Evolutionary conservation across 2,329 filamentous ascomycete species (phyloP).

Genomic region (Colletotrichum sp.): DNA sequence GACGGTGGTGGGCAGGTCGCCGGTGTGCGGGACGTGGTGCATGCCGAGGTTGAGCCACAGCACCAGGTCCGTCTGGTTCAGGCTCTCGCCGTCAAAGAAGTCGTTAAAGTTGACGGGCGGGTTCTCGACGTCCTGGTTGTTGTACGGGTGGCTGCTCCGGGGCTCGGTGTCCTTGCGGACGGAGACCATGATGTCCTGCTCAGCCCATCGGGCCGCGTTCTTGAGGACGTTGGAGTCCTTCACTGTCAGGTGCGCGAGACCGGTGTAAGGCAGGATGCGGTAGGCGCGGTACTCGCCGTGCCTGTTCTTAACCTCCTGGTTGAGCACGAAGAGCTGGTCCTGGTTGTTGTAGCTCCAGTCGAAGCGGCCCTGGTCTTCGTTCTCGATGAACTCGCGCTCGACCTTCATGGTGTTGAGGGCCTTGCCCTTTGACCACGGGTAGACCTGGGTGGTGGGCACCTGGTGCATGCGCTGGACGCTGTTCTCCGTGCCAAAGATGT

Average conservation of each 20-base stretch:
- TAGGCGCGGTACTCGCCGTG: slow-evolving; percentile 59
- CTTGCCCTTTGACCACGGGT: slow-evolving; percentile 54
- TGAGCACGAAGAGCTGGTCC: slow-evolving; percentile 55
- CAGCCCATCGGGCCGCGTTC: slow-evolving; percentile 52
- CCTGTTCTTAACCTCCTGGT: slow-evolving; percentile 50
- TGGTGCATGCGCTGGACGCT: slow-evolving; percentile 41
- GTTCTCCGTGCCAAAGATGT: slow-evolving; percentile 53
- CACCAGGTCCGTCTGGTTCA: slow-evolving; percentile 43
- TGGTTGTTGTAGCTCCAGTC: slow-evolving; percentile 53
- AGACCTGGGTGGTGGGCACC: slow-evolving; percentile 36
- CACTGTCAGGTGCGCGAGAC: slow-evolving; percentile 50
- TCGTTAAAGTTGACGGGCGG: slow-evolving; percentile 55
- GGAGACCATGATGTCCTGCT: slow-evolving; percentile 55
- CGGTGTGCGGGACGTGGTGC: slow-evolving; percentile 61
- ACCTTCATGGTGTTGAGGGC: slow-evolving; percentile 58
- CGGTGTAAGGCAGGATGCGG: slow-evolving; percentile 45
- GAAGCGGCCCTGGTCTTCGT: slow-evolving; percentile 47
- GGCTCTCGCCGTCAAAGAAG: slow-evolving; percentile 45
- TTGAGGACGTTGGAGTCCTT: slow-evolving; percentile 49
- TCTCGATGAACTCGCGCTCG: slow-evolving; percentile 42
- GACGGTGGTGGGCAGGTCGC: slow-evolving; percentile 54
- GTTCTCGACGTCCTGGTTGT: slow-evolving; percentile 47
- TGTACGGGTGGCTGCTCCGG: slow-evolving; percentile 46
- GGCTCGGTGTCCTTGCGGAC: slow-evolving; percentile 59
- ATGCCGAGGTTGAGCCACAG: slow-evolving; percentile 60